Evolutionary conservation across 495 filamentous ascomycete genomes (phyloP).

Genomic region (Aspergillus diversus): DNA sequence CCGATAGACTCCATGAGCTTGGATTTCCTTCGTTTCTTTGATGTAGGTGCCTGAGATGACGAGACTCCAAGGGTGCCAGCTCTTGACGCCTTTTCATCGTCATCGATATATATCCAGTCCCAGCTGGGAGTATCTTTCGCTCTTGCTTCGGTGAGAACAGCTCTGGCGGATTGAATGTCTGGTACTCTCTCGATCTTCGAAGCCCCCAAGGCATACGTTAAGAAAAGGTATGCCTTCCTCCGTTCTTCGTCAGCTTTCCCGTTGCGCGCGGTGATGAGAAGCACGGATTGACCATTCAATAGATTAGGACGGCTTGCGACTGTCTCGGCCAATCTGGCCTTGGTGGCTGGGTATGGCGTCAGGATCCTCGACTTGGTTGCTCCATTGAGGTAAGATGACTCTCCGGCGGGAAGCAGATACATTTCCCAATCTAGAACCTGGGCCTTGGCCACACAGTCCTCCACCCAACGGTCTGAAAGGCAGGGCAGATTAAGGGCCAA

Average conservation of each 20-base stretch:
- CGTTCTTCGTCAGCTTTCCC: slow-evolving; percentile 62
- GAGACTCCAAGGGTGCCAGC: slow-evolving; percentile 40
- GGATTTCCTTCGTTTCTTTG: slow-evolving; percentile 56
- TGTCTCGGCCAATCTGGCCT: slow-evolving; percentile 58
- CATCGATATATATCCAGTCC: slow-evolving; percentile 84
- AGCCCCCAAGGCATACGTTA: slow-evolving; percentile 79
- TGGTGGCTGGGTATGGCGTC: slow-evolving; percentile 57
- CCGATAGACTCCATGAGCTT: slow-evolving; percentile 51
- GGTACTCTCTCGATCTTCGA: slow-evolving; percentile 62
- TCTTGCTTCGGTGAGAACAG: slow-evolving; percentile 54
- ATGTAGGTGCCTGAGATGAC: slow-evolving; percentile 8
- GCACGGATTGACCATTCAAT: slow-evolving; percentile 66
- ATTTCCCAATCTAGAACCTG: slow-evolving; percentile 71
- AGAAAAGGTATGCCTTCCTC: slow-evolving; percentile 66
- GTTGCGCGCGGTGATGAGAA: slow-evolving; percentile 73
- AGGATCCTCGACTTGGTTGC: slow-evolving; percentile 77
- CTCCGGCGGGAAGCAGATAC: slow-evolving; percentile 86
- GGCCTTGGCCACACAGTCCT: slow-evolving; percentile 65
- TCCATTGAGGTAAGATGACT: slow-evolving; percentile 74
- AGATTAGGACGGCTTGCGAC: slow-evolving; percentile 62
- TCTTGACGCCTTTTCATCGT: slow-evolving; percentile 52
- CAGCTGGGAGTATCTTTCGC: slow-evolving; percentile 48
- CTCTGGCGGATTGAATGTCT: slow-evolving; percentile 62
- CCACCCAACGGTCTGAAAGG: slow-evolving; percentile 78
- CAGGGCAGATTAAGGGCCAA: slow-evolving; percentile 89